Conservation (phyloP, 2,329 filamentous ascomycete species). For the Stromatinia cepivora region DNA sequence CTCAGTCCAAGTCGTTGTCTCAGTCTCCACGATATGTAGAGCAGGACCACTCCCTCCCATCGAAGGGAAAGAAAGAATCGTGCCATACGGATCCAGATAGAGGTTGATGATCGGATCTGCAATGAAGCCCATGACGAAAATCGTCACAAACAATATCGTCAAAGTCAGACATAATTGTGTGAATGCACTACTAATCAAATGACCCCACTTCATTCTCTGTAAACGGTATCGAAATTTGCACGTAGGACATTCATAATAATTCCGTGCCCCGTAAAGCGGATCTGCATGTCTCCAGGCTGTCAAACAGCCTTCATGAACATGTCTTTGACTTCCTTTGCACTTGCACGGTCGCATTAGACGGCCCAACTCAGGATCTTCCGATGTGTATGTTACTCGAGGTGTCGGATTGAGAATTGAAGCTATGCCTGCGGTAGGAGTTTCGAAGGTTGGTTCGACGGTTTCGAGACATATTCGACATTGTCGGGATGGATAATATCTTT, state of each 20-base stretch:
- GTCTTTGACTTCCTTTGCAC: conserved; percentile 90
- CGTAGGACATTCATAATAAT: conserved; percentile 85
- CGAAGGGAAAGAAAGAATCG: conserved; percentile 50
- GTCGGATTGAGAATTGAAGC: conserved; percentile 57
- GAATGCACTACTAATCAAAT: conserved; percentile 64
- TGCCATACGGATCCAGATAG: conserved; percentile 76
- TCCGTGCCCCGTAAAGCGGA: conserved; percentile 61
- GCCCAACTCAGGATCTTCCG: conserved; percentile 70
- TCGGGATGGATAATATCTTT: conserved; percentile 64
- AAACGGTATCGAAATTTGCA: conserved; percentile 83
- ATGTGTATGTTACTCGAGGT: conserved; percentile 67
- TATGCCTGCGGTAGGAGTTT: conserved; percentile 53
- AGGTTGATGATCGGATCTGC: conserved; percentile 90
- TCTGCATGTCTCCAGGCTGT: conserved; percentile 78
- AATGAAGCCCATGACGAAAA: conserved; percentile 86
- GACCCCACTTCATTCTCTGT: conserved; percentile 73
- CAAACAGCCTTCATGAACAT: conserved; percentile 90
- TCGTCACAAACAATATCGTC: conserved; percentile 65
- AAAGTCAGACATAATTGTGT: conserved; percentile 72
- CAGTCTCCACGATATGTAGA: conserved; percentile 47
- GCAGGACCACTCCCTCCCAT: conserved; percentile 45
- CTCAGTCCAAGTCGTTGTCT: conserved; percentile 66
- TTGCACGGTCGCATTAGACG: conserved; percentile 85
- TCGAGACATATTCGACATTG: conserved; percentile 92
- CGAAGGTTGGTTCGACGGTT: conserved; percentile 59